Base-by-base conservation (phyloP, 2,329 filamentous ascomycete species). In the Cryphonectria japonica region DNA sequence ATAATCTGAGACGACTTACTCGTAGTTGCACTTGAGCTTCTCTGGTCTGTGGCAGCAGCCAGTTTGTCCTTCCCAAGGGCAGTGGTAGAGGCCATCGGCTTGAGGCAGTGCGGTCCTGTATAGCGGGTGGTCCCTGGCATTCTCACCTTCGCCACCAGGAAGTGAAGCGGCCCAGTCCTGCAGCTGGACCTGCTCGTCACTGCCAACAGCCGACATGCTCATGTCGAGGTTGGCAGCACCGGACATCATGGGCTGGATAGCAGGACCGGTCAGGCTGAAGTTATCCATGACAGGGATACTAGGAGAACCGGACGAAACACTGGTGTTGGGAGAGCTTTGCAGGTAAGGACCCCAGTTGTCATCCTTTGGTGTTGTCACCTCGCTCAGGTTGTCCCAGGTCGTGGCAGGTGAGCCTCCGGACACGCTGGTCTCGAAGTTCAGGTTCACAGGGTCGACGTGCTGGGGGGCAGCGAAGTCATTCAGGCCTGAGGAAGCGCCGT, bases 1-100 rank as follows among this genome's bases (percentile, higher is more conserved):
- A 11, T 2, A 39, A 39, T 39, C 37, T 39, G 16, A 60, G 32
- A 26, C 32, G 34, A 84, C 93, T 88, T 91, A 97, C 95, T 98
- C 95, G 80, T 98, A 98, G 84, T 97, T 97, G 90, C 95, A 98
- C 89, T 98, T 98, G 77, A 98, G 92, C 85, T 97, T 96, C 79
- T 97, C 96, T 57, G 95, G 90, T 83, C 93, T 93, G 89, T 98
- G 95, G 81, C 89, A 92, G 88, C 95, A 98, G 78, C 80, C 85
- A 43, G 83, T 71, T 72, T 90, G 86, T 76, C 89, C 92, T 80
- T 92, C 90, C 86, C 92, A 96, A 7, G 95, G 95, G 86, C 95
- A 98, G 84, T 97, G 94, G 84, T 96, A 98, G 71, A 97, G 88
- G 78, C 94, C 94, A 82, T 97, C 93, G 46, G 86, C 80, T 57